These are phyloP conservation scores for Mortierella sp. DNA, from an alignment of 371 early-diverging fungal species.

Conservation along the genomic window DNA sequence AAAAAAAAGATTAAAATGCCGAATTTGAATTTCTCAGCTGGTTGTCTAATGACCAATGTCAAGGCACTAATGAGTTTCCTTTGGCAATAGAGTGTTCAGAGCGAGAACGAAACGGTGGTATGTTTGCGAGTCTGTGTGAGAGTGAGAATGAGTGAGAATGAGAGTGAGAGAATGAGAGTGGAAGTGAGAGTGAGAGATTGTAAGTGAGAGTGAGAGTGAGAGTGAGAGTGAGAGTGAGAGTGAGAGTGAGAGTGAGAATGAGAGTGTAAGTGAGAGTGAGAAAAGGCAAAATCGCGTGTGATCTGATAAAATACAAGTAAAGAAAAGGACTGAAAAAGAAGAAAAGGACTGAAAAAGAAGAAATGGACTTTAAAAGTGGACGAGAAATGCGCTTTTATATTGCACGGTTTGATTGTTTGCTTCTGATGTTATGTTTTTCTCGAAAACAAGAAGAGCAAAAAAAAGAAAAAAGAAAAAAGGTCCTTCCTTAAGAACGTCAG, in stretches of 20 bases:
- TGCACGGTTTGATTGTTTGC: not conserved
- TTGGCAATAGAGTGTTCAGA: too few relatives aligned
- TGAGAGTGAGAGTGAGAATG: too few relatives aligned
- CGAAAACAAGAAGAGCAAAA: not conserved
- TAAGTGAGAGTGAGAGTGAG: too few relatives aligned
- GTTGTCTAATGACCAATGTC: not conserved
- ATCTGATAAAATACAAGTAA: not conserved
- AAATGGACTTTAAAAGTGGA: too few relatives aligned
- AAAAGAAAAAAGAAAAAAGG: not conserved
- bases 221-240: too few relatives aligned
- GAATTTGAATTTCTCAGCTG: not conserved
- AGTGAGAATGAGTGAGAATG: too few relatives aligned
- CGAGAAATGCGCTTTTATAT: not conserved
- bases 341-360: not conserved
- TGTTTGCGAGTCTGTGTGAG: too few relatives aligned
- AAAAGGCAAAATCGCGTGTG: not conserved
- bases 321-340: constrained; percentile 2
- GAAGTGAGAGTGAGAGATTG: too few relatives aligned
- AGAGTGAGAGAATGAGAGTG: too few relatives aligned
- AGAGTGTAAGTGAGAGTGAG: not conserved
- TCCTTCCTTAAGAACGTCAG: constrained; percentile 10
- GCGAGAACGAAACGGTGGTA: too few relatives aligned
- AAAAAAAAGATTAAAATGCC: not conserved
- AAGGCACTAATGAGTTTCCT: not conserved
- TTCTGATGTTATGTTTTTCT: not conserved